These are phyloP conservation scores for Termitomyces sp. DNA, from an alignment of 768 basidiomycete genomes.

Conservation along the genomic window DNA sequence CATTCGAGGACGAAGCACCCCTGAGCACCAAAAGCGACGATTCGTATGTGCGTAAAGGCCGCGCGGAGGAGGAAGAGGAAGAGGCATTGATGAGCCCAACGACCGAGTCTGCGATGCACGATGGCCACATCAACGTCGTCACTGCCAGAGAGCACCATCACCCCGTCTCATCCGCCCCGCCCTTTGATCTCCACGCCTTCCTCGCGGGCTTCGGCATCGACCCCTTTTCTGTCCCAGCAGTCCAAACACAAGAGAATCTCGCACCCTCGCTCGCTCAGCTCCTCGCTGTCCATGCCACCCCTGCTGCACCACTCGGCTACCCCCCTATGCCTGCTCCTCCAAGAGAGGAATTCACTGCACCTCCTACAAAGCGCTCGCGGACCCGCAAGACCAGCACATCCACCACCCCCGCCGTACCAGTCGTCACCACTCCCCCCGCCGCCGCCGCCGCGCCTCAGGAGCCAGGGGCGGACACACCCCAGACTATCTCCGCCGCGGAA, in stretches of 20 bases:
- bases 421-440: slow-evolving; percentile 17
- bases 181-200: slow-evolving; percentile 37
- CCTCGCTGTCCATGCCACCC: slow-evolving; percentile 54
- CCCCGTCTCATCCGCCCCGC: slow-evolving; percentile 26
- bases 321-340: slow-evolving; percentile 19
- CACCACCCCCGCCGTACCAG: no score
- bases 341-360: slow-evolving; percentile 20
- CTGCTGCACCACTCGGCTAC: slow-evolving; percentile 22
- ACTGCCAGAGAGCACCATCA: slow-evolving; percentile 35
- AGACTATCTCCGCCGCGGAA: slow-evolving; percentile 55
- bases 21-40: slow-evolving; percentile 28
- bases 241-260: slow-evolving; percentile 12
- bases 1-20: slow-evolving; percentile 76
- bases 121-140: slow-evolving; percentile 59
- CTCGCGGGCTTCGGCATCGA: slow-evolving; percentile 39
- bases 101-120: slow-evolving; percentile 42
- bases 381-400: slow-evolving; percentile 48
- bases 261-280: slow-evolving; percentile 69
- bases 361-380: slow-evolving; percentile 51
- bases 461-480: slow-evolving; percentile 18
- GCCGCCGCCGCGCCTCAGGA: slow-evolving; percentile 27
- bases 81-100: slow-evolving; percentile 26
- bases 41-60: slow-evolving; percentile 31
- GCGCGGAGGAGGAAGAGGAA: slow-evolving; percentile 42
- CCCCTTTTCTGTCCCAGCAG: slow-evolving; percentile 35